Percentiles rank a stretch among this genome's conserved stretches.
Evolutionary conservation across 179 eudicot species (phyloP).

Genomic region (Beta macrorhiza): DNA sequence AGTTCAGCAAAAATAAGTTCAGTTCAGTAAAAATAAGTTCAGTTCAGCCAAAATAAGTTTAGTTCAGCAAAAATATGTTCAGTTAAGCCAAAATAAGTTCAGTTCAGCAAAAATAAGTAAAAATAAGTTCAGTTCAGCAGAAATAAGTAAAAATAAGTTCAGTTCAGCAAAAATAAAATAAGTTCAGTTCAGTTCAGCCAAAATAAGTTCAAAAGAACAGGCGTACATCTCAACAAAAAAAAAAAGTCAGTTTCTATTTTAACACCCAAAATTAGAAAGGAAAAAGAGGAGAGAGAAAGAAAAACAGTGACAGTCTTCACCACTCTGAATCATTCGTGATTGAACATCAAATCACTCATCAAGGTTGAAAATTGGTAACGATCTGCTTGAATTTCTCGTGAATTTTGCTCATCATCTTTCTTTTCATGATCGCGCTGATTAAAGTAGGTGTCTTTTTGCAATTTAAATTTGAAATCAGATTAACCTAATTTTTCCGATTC

Average conservation of each 20-base stretch:
- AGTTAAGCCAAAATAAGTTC: too few relatives aligned
- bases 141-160: too few relatives aligned
- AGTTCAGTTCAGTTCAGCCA: too few relatives aligned
- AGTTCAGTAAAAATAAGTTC: too few relatives aligned
- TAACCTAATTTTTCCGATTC: background rate
- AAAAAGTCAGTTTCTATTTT: background rate
- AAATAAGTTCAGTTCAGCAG: too few relatives aligned
- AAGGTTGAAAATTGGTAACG: slow-evolving; percentile 11
- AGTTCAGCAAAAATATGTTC: too few relatives aligned
- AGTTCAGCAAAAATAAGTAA: too few relatives aligned
- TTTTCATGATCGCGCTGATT: slow-evolving; percentile 5
- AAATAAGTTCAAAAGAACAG: too few relatives aligned
- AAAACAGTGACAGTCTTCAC: slow-evolving; percentile 17
- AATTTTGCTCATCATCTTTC: background rate
- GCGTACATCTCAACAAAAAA: too few relatives aligned
- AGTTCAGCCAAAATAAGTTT: too few relatives aligned
- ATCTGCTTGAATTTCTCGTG: slow-evolving; percentile 7
- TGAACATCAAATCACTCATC: background rate
- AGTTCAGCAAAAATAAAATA: too few relatives aligned
- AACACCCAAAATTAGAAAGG: background rate
- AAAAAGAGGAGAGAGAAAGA: slow-evolving; percentile 14
- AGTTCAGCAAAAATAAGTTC: too few relatives aligned
- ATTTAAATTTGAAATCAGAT: background rate
- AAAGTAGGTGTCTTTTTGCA: background rate
- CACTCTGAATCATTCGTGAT: background rate